These are phyloP conservation scores for Tremellales sp. DNA, from an alignment of 1,284 basidiomycete species.

Conservation along the genomic window DNA sequence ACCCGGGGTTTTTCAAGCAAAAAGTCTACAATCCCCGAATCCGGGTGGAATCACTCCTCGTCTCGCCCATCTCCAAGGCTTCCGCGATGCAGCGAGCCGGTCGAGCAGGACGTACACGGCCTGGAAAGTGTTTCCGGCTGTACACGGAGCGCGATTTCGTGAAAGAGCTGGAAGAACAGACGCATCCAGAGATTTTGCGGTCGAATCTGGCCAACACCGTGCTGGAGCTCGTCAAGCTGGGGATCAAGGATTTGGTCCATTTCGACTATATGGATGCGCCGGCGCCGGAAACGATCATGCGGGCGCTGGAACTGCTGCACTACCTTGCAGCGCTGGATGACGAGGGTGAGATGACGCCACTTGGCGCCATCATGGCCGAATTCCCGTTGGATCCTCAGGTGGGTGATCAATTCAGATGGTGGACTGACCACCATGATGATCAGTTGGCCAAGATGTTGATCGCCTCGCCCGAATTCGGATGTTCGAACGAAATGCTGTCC, in stretches of 20 bases:
- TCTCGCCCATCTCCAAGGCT: constrained; percentile 94
- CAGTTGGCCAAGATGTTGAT: constrained; percentile 92
- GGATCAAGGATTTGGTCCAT: constrained; percentile 83
- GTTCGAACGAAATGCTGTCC: constrained; percentile 91
- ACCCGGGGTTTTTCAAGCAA: constrained; percentile 96
- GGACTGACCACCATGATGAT: neutral
- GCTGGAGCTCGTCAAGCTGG: constrained; percentile 88
- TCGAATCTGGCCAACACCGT: constrained; percentile 93
- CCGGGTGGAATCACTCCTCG: constrained; percentile 88
- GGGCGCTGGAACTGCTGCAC: constrained; percentile 91
- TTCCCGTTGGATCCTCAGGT: constrained; percentile 97
- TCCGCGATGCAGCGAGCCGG: constrained; percentile 95
- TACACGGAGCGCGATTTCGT: constrained; percentile 99
- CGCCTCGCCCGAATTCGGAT: constrained; percentile 88
- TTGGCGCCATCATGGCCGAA: constrained; percentile 93
- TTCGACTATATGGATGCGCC: constrained; percentile 96
- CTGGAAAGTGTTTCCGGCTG: constrained; percentile 94
- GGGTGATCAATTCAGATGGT: constrained; percentile 4
- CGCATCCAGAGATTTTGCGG: constrained; percentile 90
- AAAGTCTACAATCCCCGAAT: constrained; percentile 97
- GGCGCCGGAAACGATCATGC: constrained; percentile 96
- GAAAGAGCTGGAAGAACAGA: constrained; percentile 90
- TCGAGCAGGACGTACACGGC: constrained; percentile 90
- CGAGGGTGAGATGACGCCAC: constrained; percentile 81
- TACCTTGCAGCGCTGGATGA: constrained; percentile 91